These are phyloP conservation scores for Epichloe uncinata DNA, from an alignment of 2,329 filamentous ascomycete genomes.

Conservation along the genomic window DNA sequence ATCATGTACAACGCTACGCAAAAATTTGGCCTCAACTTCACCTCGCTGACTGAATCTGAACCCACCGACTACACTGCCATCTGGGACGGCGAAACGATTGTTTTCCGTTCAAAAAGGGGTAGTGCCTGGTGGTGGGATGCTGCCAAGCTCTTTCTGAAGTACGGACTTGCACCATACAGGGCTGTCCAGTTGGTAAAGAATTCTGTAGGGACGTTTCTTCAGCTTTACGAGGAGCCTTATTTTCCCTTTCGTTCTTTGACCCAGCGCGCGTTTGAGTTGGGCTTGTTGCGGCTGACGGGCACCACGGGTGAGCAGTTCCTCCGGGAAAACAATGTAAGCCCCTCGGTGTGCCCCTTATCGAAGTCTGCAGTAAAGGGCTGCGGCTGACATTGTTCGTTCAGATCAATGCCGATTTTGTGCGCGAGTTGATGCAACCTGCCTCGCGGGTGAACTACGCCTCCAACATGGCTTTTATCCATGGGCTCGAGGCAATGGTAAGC, in stretches of 20 bases:
- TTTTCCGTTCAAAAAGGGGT: conserved; percentile 49
- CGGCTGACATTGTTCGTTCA: conserved; percentile 13
- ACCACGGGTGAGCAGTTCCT: conserved; percentile 65
- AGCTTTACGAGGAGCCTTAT: conserved; percentile 65
- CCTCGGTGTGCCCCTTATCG: background rate
- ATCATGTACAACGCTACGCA: conserved; percentile 65
- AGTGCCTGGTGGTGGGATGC: conserved; percentile 65
- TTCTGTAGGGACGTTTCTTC: conserved; percentile 59
- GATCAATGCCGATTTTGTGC: conserved; percentile 53
- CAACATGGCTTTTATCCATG: conserved; percentile 76
- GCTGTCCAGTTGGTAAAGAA: conserved; percentile 59
- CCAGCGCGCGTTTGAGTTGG: conserved; percentile 52
- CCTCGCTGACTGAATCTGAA: conserved; percentile 29
- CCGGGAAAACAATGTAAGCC: conserved; percentile 38
- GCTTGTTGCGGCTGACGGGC: conserved; percentile 50
- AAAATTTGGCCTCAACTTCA: conserved; percentile 54
- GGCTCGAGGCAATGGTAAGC: conserved; percentile 65
- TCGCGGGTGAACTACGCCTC: conserved; percentile 93
- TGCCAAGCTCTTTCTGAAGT: conserved; percentile 70
- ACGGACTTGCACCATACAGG: conserved; percentile 64
- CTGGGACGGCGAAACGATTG: conserved; percentile 70
- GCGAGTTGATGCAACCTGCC: conserved; percentile 77
- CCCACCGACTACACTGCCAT: conserved; percentile 53
- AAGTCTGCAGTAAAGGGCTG: no score
- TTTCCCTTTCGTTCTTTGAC: conserved; percentile 78